phyloP scores from a whole-genome alignment of 257 asterid species.

The Euphrasia confusa region DNA sequence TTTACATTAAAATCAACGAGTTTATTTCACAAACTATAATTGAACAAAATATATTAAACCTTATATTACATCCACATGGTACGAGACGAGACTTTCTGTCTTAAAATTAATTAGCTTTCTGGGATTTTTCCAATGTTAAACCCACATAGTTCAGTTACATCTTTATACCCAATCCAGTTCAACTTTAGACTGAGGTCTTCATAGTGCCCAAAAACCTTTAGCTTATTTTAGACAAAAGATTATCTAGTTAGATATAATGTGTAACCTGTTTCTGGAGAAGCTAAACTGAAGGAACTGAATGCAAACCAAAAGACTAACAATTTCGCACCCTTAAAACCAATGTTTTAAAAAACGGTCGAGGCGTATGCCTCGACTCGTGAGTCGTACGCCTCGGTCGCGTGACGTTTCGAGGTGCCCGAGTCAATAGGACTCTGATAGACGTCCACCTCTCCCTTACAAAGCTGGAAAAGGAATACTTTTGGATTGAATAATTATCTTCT shows the following conservation, averaged over 20 bases:
- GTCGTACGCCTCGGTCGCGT: no score
- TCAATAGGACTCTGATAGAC: no score
- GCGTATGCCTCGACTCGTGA: no score
- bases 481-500: no score
- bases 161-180: neutral
- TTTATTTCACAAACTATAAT: no score
- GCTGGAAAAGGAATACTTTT: no score
- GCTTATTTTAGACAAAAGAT: constrained; percentile 1
- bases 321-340: neutral
- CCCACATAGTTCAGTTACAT: neutral
- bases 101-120: neutral
- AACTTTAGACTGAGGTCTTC: neutral
- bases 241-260: neutral
- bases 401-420: no score
- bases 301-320: neutral
- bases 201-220: neutral
- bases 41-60: constrained; percentile 1
- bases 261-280: constrained; percentile 6
- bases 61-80: neutral
- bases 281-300: constrained; percentile 10
- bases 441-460: no score
- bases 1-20: no score
- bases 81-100: neutral
- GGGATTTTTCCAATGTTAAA: constrained; percentile 9
- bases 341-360: no score